Percentiles rank a stretch among this genome's conserved stretches.
phyloP scores from a whole-genome alignment of 139 green algal genomes.

The Asterochloris sp. region DNA sequence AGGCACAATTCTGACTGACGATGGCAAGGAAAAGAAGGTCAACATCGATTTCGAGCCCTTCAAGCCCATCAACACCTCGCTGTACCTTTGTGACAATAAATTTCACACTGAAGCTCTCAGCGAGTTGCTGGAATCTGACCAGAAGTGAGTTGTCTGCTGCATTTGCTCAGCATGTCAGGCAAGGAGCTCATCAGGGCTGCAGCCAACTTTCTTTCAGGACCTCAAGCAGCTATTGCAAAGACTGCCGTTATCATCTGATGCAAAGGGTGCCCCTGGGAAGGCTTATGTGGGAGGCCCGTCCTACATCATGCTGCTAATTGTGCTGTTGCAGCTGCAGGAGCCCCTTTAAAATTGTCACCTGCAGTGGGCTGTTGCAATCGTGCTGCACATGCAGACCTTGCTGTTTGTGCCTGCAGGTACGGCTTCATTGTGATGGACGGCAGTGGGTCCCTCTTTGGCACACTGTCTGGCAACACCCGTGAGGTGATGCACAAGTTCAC shows the following conservation, averaged over 20 bases:
- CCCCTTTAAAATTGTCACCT: no score
- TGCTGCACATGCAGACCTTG: background rate
- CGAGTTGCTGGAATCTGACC: constrained; percentile 92
- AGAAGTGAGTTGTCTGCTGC: constrained; percentile 49
- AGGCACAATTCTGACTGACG: constrained; percentile 96
- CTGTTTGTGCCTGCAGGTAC: constrained; percentile 63
- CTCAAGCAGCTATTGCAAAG: no score
- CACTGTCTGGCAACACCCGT: constrained; percentile 92
- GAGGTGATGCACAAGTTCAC: constrained; percentile 96
- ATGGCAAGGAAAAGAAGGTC: constrained; percentile 98
- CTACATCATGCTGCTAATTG: no score
- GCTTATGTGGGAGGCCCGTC: no score
- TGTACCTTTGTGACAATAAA: constrained; percentile 99
- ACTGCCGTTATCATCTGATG: background rate
- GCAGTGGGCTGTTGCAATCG: background rate
- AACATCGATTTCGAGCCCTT: constrained; percentile 99
- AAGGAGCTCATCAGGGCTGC: background rate
- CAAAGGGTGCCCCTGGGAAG: no score
- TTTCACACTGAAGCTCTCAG: constrained; percentile 98
- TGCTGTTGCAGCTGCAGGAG: no score
- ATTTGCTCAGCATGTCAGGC: background rate
- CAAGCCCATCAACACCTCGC: constrained; percentile 99
- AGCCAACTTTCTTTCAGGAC: no score
- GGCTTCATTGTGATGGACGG: constrained; percentile 99
- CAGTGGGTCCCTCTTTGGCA: constrained; percentile 95